Conservation (phyloP, 2,329 filamentous ascomycete genomes). For the Colletotrichum siamense region DNA sequence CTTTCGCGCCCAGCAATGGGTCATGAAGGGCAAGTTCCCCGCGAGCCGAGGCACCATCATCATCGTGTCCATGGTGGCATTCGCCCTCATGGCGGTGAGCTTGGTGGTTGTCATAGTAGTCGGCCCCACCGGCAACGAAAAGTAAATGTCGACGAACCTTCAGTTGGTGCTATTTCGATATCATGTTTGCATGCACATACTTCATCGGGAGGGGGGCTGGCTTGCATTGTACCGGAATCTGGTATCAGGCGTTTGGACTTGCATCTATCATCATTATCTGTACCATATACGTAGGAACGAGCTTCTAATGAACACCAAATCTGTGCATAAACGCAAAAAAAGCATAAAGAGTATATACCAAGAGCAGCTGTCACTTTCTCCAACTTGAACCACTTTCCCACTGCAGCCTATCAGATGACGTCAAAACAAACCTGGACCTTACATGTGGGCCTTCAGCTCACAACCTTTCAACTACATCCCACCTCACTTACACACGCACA, state of each 20-base stretch:
- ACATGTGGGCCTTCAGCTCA: background rate
- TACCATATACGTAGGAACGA: background rate
- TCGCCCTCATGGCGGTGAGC: slow-evolving; percentile 65
- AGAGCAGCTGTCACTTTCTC: background rate
- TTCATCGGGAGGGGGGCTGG: background rate
- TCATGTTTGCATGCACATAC: background rate
- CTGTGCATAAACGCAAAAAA: background rate
- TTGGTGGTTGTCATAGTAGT: slow-evolving; percentile 66
- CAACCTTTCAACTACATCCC: background rate
- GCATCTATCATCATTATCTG: background rate
- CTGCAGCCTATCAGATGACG: slow-evolving; percentile 19
- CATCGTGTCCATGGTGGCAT: slow-evolving; percentile 69
- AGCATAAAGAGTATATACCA: background rate
- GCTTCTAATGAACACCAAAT: background rate
- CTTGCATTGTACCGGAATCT: background rate
- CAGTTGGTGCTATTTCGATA: background rate
- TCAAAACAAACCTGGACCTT: background rate
- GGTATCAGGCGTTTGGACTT: background rate
- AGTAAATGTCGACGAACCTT: background rate
- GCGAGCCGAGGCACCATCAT: slow-evolving; percentile 78
- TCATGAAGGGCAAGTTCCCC: slow-evolving; percentile 81
- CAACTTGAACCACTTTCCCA: background rate
- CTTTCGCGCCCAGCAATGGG: slow-evolving; percentile 79
- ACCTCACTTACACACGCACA: background rate
- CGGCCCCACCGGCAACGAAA: slow-evolving; percentile 33